These are phyloP conservation scores for Zoysia matrella DNA, from an alignment of 202 grass and related monocot genomes.

Conservation along the genomic window DNA sequence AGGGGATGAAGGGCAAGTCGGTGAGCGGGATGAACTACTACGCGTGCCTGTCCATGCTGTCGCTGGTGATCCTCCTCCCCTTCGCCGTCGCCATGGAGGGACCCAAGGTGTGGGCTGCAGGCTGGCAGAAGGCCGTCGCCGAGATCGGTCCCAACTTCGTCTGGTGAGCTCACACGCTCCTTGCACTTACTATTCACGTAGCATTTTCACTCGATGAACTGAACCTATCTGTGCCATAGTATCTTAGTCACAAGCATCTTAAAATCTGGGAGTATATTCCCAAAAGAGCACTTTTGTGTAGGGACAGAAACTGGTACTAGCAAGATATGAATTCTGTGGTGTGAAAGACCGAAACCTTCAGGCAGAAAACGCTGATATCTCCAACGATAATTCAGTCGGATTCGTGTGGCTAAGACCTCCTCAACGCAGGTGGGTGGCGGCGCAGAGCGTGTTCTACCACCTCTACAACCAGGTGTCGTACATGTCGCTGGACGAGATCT, in stretches of 20 bases:
- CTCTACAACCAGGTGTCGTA: constrained; percentile 98
- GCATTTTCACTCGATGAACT: background rate
- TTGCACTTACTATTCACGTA: constrained; percentile 34
- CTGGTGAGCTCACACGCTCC: constrained; percentile 64
- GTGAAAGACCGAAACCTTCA: background rate
- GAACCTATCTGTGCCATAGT: background rate
- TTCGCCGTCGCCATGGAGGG: constrained; percentile 92
- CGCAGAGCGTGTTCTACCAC: constrained; percentile 99
- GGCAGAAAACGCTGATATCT: background rate
- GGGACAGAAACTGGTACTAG: background rate
- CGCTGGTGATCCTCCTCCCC: constrained; percentile 83
- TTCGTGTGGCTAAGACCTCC: constrained; percentile 31
- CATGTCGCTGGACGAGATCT: constrained; percentile 97
- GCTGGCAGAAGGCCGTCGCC: constrained; percentile 78
- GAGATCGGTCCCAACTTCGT: constrained; percentile 90
- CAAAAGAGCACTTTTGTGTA: constrained; percentile 26
- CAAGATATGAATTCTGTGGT: constrained; percentile 32
- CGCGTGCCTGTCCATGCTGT: constrained; percentile 94
- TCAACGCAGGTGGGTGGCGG: constrained; percentile 83
- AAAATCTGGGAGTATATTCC: background rate
- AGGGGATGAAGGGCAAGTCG: constrained; percentile 94
- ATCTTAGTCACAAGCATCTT: background rate
- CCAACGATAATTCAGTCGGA: constrained; percentile 31
- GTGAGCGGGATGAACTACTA: constrained; percentile 99
- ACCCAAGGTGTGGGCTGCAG: constrained; percentile 93